Base-by-base conservation (phyloP, 2,329 filamentous ascomycete species). In the Penicillium decumbens region DNA sequence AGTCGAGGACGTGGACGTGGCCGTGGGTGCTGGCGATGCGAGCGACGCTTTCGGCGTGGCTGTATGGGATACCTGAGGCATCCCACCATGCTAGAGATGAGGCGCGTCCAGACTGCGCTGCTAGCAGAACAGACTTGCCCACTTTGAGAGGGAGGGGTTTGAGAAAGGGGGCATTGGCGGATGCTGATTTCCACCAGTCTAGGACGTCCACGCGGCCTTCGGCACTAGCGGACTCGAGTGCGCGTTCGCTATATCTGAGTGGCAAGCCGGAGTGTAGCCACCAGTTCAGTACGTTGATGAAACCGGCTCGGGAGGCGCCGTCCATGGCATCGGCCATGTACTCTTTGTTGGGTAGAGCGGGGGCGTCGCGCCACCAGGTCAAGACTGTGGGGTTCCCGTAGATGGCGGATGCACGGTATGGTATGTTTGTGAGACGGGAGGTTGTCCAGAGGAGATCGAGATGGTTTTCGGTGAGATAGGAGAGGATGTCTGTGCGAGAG, bases 1-100 rank as follows among this genome's bases (percentile, higher is more conserved):
- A 81, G 61, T 93, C 85, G 4, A 97, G 78, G 6, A 95, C 87
- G 27, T 83, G 81, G 12, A 93, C 89, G 63, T 92, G 87, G 3
- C 91, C 91, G 69, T 91, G 88, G 0, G 87, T 84, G 46, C 86
- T 90, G 0, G 91, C 91, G 49, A 93, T 84, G 61, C 89, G 89
- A 47, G 89, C 85, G 2, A 96, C 86, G 3, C 82, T 83, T 61
- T 95, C 89, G 51, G 88, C 84, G 65, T 95, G 87, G 2, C 83
- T 83, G 44, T 89, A 84, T 0, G 88, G 82, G 43, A 95, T 88
- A 3, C 85, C 85, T 2, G 87, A 91, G 38, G 83, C 80, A 58
- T 89, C 85, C 90, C 91, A 95, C 88, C 91, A 96, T 9, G 84
- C 82, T 13, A 96, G 80, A 0, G 89, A 87, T 10, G 85, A 82